Conservation (phyloP, 352 stramenopile genomes). For the Globisporangium solare region DNA sequence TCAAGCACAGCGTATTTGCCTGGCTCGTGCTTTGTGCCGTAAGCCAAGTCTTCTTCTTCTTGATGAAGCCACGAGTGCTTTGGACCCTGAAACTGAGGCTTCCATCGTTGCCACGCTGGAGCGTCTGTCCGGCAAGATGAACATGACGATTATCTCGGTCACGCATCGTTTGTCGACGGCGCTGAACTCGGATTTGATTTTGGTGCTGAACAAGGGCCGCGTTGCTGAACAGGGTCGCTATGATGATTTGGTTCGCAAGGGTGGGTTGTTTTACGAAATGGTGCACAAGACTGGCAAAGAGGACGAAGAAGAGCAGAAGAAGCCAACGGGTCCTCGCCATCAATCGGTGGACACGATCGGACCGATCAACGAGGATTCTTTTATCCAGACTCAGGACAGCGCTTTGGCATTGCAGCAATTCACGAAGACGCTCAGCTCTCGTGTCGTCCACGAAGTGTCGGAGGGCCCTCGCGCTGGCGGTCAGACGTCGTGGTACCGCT, state of each 20-base stretch:
- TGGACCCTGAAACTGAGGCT: constrained; percentile 83
- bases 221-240: constrained; percentile 80
- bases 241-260: constrained; percentile 60
- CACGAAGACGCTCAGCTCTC: constrained; percentile 74
- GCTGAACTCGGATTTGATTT: constrained; percentile 74
- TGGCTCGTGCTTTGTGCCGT: constrained; percentile 76
- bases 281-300: constrained; percentile 66
- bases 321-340: constrained; percentile 12
- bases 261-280: constrained; percentile 84
- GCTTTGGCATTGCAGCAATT: constrained; percentile 78
- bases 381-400: constrained; percentile 49
- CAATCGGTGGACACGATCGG: constrained; percentile 39
- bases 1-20: constrained; percentile 82
- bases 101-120: constrained; percentile 83
- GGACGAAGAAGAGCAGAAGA: constrained; percentile 48
- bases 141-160: constrained; percentile 89
- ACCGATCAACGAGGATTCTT: constrained; percentile 30
- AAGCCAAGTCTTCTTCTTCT: constrained; percentile 76
- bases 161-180: constrained; percentile 84
- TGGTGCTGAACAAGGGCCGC: constrained; percentile 71
- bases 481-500: constrained; percentile 70
- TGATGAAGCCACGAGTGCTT: constrained; percentile 82
- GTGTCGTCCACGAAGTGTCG: constrained; percentile 53
- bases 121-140: constrained; percentile 75
- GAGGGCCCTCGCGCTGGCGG: constrained; percentile 34